Base-by-base conservation (phyloP, 225 moss, liverwort and hornwort species). In the Pleurozium schreberi region DNA sequence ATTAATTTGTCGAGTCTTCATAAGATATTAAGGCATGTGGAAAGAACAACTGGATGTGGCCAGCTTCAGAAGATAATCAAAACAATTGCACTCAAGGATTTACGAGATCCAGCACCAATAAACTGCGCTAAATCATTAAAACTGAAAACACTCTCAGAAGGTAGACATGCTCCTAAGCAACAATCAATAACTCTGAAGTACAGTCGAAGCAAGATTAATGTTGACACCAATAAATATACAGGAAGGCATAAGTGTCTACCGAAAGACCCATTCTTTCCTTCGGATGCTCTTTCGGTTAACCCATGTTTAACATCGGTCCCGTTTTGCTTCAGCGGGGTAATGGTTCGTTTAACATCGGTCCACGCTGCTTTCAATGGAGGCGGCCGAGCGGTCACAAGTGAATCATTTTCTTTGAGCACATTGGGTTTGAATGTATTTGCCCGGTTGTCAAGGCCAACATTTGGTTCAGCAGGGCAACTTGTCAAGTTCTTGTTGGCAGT, bases 351-450 rank as follows among this genome's bases (percentile, higher is more conserved):
- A 45, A 53, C 62, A 83, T 93, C 81, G 68, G 87, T 89, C 94
- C 92, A 93, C 58, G 80, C 57, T 84, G 91, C 93, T 85, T 81
- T 83, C 89, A 91, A 86, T 75, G 93, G 94, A 88, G 81, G 89
- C 78, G 81, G 82, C 57, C 80, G 70, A 77, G 89, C 30, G 64
- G 84, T 26, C 43, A 47, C 69, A 57, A 59, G 23, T 36, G 67
- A 55, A 65, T 85, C 88, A 70, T 40, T 79, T 80, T 64, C 83
- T 85, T 86, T 90, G 62, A 34, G 57, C 28, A 81, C 59, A 85
- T 49, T 82, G 66, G 36, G 59, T 90, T 90, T 87, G 20, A 80
- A 23, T n/a, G 69, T 73, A 64, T 81, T 87, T 52, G 64, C 70
- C 49, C 58, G 83, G 59, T 81, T 84, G 21, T 45, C 86, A 68